Conservation (phyloP, 208 protist genomes). For the Trypanosoma vivax region DNA sequence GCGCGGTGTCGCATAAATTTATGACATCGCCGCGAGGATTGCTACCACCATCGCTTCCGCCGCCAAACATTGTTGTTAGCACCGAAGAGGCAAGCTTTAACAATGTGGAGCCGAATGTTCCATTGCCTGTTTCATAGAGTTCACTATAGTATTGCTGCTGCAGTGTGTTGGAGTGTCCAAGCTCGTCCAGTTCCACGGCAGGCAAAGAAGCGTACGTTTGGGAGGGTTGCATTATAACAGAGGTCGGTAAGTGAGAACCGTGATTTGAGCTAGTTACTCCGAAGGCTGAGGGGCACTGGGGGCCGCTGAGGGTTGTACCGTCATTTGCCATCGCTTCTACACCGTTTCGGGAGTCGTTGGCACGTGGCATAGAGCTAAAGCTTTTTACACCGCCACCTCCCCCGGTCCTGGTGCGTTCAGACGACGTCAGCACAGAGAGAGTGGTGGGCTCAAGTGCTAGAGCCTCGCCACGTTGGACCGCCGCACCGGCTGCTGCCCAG, state of each 20-base stretch:
- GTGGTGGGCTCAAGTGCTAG: not conserved
- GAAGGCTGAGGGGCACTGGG: too few relatives aligned
- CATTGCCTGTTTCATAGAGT: not conserved
- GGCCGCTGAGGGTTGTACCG: too few relatives aligned
- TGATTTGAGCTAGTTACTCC: too few relatives aligned
- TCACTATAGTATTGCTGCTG: slow-evolving; percentile 20
- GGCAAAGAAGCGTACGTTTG: not conserved
- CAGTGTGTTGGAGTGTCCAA: slow-evolving; percentile 14
- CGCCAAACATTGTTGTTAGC: not conserved
- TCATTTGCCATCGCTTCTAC: too few relatives aligned
- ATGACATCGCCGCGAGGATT: not conserved
- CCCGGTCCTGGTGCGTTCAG: too few relatives aligned
- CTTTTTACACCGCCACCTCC: not conserved
- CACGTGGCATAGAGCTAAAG: too few relatives aligned
- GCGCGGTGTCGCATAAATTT: too few relatives aligned
- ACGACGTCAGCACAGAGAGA: not conserved
- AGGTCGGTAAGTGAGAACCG: not conserved
- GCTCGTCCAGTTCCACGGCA: not conserved
- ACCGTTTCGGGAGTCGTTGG: too few relatives aligned
- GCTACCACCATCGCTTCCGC: not conserved
- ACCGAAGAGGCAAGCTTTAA: not conserved
- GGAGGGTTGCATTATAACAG: not conserved
- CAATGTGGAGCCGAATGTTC: not conserved
- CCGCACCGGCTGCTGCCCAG: slow-evolving; percentile 6
- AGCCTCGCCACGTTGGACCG: slow-evolving; percentile 13